Percentiles rank a stretch among this genome's conserved stretches.
Evolutionary conservation across 805 yeast species (phyloP).

Genomic region (Candida ponderosae): DNA sequence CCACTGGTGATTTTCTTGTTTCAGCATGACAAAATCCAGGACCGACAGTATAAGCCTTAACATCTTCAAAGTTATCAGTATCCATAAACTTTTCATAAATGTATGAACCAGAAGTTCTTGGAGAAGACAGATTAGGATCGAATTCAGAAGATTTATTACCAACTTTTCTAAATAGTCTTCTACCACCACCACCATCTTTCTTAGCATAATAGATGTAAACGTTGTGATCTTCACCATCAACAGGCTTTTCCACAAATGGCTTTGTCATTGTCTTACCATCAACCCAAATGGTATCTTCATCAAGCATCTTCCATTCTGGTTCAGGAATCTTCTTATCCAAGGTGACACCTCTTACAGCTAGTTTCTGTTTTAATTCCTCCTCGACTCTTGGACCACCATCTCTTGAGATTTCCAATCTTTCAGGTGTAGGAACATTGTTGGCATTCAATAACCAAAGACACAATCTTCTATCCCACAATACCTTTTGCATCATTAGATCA

Average conservation of each 20-base stretch:
- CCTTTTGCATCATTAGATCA: constrained; percentile 85
- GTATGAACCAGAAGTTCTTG: constrained; percentile 86
- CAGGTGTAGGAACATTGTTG: constrained; percentile 84
- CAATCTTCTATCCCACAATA: constrained; percentile 94
- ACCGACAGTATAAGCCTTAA: constrained; percentile 97
- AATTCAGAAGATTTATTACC: constrained; percentile 96
- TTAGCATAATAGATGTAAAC: constrained; percentile 86
- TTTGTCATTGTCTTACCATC: constrained; percentile 67
- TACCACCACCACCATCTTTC: constrained; percentile 95
- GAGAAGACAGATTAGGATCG: constrained; percentile 67
- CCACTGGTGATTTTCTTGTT: constrained; percentile 96
- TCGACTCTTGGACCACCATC: constrained; percentile 95
- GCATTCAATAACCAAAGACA: constrained; percentile 74
- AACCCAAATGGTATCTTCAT: constrained; percentile 74
- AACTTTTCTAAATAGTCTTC: constrained; percentile 87
- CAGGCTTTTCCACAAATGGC: constrained; percentile 98
- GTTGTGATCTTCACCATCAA: constrained; percentile 97
- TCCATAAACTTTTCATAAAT: constrained; percentile 95
- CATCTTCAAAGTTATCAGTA: constrained; percentile 97
- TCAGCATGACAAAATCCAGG: constrained; percentile 91
- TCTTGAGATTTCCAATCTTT: constrained; percentile 79
- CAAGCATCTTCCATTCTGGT: constrained; percentile 81
- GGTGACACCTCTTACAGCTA: constrained; percentile 54
- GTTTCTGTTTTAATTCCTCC: constrained; percentile 50
- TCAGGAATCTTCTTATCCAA: constrained; percentile 37